phyloP scores from a whole-genome alignment of 345 rosid genomes.

The Aquilaria sinensis region DNA sequence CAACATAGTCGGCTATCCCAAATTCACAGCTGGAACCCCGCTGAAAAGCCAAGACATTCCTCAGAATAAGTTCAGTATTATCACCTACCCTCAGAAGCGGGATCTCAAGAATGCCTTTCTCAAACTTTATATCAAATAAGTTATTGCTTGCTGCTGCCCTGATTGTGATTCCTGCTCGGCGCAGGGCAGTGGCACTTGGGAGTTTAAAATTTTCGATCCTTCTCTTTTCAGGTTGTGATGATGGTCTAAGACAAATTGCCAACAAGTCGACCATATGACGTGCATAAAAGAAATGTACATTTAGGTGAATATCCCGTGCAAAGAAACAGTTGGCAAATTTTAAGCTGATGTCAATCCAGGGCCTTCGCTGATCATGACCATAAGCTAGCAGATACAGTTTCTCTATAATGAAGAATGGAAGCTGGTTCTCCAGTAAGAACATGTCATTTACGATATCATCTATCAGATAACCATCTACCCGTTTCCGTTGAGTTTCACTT shows the following conservation, averaged over 20 bases:
- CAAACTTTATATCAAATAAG: slow-evolving; percentile 18
- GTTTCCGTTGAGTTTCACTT: not conserved
- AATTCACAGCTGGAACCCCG: not conserved
- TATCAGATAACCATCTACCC: slow-evolving; percentile 3
- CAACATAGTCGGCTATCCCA: not conserved
- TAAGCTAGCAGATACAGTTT: not conserved
- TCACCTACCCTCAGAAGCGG: slow-evolving; percentile 17
- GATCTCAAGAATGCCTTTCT: slow-evolving; percentile 16
- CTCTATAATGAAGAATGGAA: slow-evolving; percentile 18
- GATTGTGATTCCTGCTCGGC: too few species aligned
- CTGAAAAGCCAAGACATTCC: slow-evolving; percentile 29
- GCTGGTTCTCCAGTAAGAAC: slow-evolving; percentile 30
- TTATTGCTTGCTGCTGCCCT: not conserved
- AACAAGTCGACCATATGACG: too few species aligned
- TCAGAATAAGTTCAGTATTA: slow-evolving; percentile 17
- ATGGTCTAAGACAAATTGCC: too few species aligned
- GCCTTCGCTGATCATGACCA: not conserved
- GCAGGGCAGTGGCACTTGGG: too few species aligned
- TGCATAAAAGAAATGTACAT: too few species aligned
- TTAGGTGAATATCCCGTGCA: too few species aligned
- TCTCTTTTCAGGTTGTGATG: too few species aligned
- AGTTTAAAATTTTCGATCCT: too few species aligned
- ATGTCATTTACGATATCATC: slow-evolving; percentile 17
- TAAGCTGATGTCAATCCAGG: too few species aligned
- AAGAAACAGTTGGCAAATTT: too few species aligned